A percentile compares a stretch with the other conserved stretches of the same genome.
These are phyloP conservation scores for Davidsoniella neocaledoniae DNA, from an alignment of 2,329 filamentous ascomycete species.

Conservation along the genomic window DNA sequence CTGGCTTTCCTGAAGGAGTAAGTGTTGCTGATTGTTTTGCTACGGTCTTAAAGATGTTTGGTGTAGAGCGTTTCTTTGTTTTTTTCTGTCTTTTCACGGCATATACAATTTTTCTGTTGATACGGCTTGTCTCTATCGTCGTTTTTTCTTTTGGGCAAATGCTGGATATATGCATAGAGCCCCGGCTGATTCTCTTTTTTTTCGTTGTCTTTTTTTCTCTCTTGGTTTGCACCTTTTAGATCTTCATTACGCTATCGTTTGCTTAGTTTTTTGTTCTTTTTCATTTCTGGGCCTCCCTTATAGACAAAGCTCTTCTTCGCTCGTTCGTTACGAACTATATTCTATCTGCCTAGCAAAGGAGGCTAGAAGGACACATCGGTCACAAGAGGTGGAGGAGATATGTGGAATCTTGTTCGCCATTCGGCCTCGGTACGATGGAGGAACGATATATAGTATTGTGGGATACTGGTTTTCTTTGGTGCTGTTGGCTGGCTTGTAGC, in stretches of 20 bases:
- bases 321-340: too few species aligned
- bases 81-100: constrained; percentile 1
- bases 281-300: not conserved
- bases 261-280: not conserved
- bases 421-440: not conserved
- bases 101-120: not conserved
- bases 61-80: constrained; percentile 1
- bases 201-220: not conserved
- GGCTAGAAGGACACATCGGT: not conserved
- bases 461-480: constrained; percentile 5
- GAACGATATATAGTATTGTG: constrained; percentile 9
- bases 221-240: not conserved
- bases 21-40: not conserved
- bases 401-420: constrained; percentile 9
- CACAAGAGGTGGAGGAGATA: constrained; percentile 1
- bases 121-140: not conserved
- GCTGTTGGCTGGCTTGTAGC: too few species aligned
- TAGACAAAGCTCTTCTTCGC: too few species aligned
- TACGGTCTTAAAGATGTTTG: not conserved
- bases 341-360: not conserved
- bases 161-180: not conserved
- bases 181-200: not conserved
- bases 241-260: not conserved
- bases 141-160: not conserved
- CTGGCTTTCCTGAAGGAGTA: constrained; percentile 40